Percentiles rank a stretch among this genome's conserved stretches.
Conservation (phyloP, 2,329 filamentous ascomycete species). For the Exophiala lecanii-corni region DNA sequence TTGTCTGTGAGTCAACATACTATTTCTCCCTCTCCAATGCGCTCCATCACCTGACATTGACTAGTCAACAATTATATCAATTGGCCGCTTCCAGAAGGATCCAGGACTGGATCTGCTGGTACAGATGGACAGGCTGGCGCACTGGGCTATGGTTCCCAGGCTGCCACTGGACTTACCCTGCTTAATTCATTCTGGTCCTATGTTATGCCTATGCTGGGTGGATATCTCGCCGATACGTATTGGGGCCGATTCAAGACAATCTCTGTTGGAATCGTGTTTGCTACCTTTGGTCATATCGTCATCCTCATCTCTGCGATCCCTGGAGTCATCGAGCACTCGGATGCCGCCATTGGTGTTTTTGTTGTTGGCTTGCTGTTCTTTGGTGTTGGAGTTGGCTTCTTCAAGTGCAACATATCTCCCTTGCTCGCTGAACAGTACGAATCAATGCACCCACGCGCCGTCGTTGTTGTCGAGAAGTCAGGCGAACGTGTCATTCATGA, state of each 20-base stretch:
- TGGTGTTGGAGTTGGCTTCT: constrained; percentile 69
- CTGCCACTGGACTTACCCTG: constrained; percentile 48
- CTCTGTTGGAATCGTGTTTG: constrained; percentile 58
- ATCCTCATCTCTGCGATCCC: constrained; percentile 64
- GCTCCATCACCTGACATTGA: not conserved
- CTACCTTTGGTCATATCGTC: constrained; percentile 62
- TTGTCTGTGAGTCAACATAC: constrained; percentile 52
- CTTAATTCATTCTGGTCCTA: constrained; percentile 62
- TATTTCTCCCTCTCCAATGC: no score
- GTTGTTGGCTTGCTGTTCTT: constrained; percentile 61
- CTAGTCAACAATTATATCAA: constrained; percentile 55
- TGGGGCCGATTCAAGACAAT: constrained; percentile 66
- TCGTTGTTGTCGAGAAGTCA: constrained; percentile 50
- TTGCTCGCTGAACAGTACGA: constrained; percentile 34
- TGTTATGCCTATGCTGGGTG: constrained; percentile 55
- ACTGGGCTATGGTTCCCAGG: constrained; percentile 54
- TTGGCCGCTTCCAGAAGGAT: constrained; percentile 48
- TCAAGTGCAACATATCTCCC: constrained; percentile 61
- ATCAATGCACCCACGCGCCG: constrained; percentile 53
- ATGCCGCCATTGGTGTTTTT: constrained; percentile 59
- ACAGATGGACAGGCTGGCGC: constrained; percentile 49
- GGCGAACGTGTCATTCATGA: constrained; percentile 68
- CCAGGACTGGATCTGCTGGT: constrained; percentile 49
- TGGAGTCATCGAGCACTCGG: constrained; percentile 53
- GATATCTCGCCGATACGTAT: constrained; percentile 62